Conservation (phyloP, 305 asterid genomes). For the Solanum hybrid region DNA sequence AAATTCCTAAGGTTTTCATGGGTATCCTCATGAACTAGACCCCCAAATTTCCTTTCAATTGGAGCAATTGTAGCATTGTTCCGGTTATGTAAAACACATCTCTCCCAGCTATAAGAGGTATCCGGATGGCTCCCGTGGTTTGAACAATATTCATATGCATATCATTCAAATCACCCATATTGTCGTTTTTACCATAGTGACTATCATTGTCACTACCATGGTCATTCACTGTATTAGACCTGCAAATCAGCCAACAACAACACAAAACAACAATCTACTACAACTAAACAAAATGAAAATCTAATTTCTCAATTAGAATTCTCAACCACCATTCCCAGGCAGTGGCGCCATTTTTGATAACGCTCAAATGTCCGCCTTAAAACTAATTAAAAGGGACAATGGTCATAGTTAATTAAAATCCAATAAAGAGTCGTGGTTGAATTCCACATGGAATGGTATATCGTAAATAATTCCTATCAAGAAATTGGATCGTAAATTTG, state of each 20-base stretch:
- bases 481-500: not conserved
- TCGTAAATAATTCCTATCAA: not conserved
- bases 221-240: not conserved
- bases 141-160: not conserved
- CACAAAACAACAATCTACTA: not conserved
- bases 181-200: not conserved
- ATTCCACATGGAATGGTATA: not conserved
- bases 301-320: not conserved
- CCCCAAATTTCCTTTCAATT: not conserved
- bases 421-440: not conserved
- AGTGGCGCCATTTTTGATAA: too few species aligned
- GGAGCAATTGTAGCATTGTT: not conserved
- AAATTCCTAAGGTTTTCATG: too few species aligned
- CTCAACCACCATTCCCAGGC: not conserved
- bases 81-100: not conserved
- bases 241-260: not conserved
- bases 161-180: not conserved
- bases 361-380: not conserved
- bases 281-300: not conserved
- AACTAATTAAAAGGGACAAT: not conserved
- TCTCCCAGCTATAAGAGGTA: not conserved
- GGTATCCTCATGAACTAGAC: not conserved
- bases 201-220: not conserved
- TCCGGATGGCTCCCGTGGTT: not conserved
- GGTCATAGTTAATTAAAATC: not conserved